phyloP scores from a whole-genome alignment of 2,329 filamentous ascomycete species.

The Fusarium xyrophilum region DNA sequence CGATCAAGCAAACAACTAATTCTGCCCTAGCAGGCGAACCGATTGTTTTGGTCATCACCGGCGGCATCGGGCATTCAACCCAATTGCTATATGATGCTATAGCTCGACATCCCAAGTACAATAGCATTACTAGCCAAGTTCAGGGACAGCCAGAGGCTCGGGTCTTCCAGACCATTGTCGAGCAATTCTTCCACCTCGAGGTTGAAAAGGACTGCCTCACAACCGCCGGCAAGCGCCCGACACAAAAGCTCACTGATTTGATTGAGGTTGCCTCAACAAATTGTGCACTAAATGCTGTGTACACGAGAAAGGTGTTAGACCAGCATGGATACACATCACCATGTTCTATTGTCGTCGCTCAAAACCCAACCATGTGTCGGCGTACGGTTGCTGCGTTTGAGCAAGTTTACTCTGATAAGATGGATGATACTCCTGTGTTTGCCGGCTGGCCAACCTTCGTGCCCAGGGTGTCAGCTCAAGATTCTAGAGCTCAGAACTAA shows the following conservation, averaged over 20 bases:
- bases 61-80: conserved; percentile 36
- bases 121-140: conserved; percentile 3
- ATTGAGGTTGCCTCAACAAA: conserved; percentile 36
- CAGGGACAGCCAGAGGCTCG: conserved; percentile 22
- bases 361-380: conserved; percentile 35
- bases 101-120: conserved; percentile 22
- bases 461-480: conserved; percentile 2
- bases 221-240: background rate
- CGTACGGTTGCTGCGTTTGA: conserved; percentile 31
- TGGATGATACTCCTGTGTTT: background rate
- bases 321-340: conserved; percentile 23
- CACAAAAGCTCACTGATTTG: conserved; percentile 13
- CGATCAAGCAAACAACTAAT: background rate
- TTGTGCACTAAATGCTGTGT: conserved; percentile 31
- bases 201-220: background rate
- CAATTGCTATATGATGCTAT: conserved; percentile 30
- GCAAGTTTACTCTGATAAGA: conserved; percentile 16
- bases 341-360: conserved; percentile 29
- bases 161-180: conserved; percentile 23
- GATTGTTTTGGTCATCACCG: conserved; percentile 26
- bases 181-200: conserved; percentile 21
- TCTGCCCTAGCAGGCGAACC: background rate
- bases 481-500: background rate
- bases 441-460: conserved; percentile 34
- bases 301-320: conserved; percentile 29